Conservation (phyloP, 768 basidiomycete species). For the Pisolithus microcarpus region DNA sequence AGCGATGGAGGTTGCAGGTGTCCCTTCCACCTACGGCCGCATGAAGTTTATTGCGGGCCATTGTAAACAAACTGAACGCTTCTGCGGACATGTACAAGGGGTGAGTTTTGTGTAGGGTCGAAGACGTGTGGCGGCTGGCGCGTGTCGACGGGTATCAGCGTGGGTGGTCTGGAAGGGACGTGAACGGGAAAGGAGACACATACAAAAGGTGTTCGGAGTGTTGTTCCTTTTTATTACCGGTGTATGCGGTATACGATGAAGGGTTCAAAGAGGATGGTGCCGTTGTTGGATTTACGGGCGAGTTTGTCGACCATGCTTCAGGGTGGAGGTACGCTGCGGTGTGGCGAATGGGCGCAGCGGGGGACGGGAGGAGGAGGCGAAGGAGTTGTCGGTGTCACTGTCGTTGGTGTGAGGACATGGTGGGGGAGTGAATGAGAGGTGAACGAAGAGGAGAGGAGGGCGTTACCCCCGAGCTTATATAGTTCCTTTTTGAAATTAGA, state of each 20-base stretch:
- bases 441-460: conserved; percentile 7
- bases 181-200: background rate
- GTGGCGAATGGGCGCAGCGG: conserved; percentile 20
- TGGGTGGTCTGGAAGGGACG: conserved; percentile 4
- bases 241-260: conserved; percentile 86
- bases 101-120: conserved; percentile 3
- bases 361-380: background rate
- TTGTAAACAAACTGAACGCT: conserved; percentile 43
- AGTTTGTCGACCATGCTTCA: conserved; percentile 78
- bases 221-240: conserved; percentile 29
- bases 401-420: conserved; percentile 34
- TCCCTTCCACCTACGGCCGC: conserved; percentile 55
- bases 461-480: conserved; percentile 34
- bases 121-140: conserved; percentile 14
- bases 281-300: conserved; percentile 74
- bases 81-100: conserved; percentile 41
- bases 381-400: background rate
- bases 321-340: conserved; percentile 24
- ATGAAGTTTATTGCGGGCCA: conserved; percentile 72
- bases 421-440: conserved; percentile 15
- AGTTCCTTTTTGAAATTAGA: conserved; percentile 25
- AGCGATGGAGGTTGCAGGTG: conserved; percentile 72
- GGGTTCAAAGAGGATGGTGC: conserved; percentile 81
- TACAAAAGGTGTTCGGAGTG: conserved; percentile 12
- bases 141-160: background rate